A percentile compares a stretch with the other conserved stretches of the same genome.
These are phyloP conservation scores for Leccinum fibrillosum DNA, from an alignment of 768 basidiomycete genomes.

Conservation along the genomic window DNA sequence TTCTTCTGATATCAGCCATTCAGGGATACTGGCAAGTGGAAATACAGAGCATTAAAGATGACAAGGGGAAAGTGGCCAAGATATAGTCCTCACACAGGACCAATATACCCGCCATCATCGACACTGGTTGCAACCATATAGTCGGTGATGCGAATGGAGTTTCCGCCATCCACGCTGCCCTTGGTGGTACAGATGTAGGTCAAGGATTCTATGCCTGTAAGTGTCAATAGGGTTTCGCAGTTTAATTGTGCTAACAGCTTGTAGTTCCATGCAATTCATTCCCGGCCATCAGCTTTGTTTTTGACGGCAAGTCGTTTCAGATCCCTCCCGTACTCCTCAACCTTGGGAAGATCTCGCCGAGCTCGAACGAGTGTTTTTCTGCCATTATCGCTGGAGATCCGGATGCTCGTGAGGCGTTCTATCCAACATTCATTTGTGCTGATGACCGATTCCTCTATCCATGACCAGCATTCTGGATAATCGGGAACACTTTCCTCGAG, in stretches of 20 bases:
- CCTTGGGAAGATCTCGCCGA: conserved; percentile 29
- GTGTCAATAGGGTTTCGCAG: too few species aligned
- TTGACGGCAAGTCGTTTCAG: neutral
- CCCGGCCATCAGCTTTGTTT: neutral
- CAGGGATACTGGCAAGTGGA: too few species aligned
- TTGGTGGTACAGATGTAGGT: too few species aligned
- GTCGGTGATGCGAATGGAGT: too few species aligned
- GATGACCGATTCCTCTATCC: neutral
- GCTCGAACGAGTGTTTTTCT: conserved; percentile 25
- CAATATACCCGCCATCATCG: too few species aligned
- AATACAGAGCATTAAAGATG: too few species aligned
- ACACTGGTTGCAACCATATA: too few species aligned
- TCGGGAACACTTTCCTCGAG: conserved; percentile 35
- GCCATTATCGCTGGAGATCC: conserved; percentile 13
- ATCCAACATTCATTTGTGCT: neutral
- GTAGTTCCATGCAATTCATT: neutral
- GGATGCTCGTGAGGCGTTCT: neutral
- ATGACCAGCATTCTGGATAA: conserved; percentile 11
- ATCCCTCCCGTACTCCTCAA: conserved; percentile 26
- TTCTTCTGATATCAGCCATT: too few species aligned
- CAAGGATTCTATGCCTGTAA: too few species aligned
- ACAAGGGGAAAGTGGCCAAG: too few species aligned
- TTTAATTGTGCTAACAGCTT: neutral
- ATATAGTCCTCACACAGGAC: too few species aligned
- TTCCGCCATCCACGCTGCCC: too few species aligned